phyloP scores from a whole-genome alignment of 805 yeast species.

The Clavispora phyllophila region DNA sequence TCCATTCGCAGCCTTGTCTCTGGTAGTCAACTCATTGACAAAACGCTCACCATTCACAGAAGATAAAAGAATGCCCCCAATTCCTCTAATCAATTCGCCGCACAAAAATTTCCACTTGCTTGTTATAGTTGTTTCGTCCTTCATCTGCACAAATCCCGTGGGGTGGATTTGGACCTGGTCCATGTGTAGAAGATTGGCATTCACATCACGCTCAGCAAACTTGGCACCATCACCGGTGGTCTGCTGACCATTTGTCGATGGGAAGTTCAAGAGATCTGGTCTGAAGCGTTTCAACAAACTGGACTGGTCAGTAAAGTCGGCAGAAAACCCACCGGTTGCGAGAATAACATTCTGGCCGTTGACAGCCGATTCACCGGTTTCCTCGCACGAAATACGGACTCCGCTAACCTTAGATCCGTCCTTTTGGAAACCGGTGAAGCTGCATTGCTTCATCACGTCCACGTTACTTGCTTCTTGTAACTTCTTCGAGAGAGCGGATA shows the following conservation, averaged over 20 bases:
- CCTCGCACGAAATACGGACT: constrained; percentile 13
- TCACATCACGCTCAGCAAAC: constrained; percentile 38
- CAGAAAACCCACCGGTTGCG: constrained; percentile 59
- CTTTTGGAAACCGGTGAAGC: constrained; percentile 18
- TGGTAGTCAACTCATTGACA: constrained; percentile 48
- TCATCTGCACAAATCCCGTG: constrained; percentile 47
- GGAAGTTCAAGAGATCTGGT: constrained; percentile 41
- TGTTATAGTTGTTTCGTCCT: constrained; percentile 30
- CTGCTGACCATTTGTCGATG: constrained; percentile 53
- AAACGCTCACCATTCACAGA: constrained; percentile 44
- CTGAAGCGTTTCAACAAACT: constrained; percentile 35
- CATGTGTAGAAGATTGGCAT: constrained; percentile 52
- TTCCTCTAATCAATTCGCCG: constrained; percentile 56
- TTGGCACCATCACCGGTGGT: constrained; percentile 58
- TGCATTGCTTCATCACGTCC: constrained; percentile 12
- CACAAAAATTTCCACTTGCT: constrained; percentile 51
- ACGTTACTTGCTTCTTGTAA: constrained; percentile 27
- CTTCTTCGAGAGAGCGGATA: constrained; percentile 39
- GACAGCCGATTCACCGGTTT: constrained; percentile 12
- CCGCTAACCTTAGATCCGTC: constrained; percentile 34
- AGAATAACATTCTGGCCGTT: constrained; percentile 34
- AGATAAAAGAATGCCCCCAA: constrained; percentile 52
- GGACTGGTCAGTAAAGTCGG: constrained; percentile 32
- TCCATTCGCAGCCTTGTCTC: constrained; percentile 48
- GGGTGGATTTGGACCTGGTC: constrained; percentile 59